Conservation (phyloP, 1,284 basidiomycete genomes). For the Retiboletus flavoniger region DNA sequence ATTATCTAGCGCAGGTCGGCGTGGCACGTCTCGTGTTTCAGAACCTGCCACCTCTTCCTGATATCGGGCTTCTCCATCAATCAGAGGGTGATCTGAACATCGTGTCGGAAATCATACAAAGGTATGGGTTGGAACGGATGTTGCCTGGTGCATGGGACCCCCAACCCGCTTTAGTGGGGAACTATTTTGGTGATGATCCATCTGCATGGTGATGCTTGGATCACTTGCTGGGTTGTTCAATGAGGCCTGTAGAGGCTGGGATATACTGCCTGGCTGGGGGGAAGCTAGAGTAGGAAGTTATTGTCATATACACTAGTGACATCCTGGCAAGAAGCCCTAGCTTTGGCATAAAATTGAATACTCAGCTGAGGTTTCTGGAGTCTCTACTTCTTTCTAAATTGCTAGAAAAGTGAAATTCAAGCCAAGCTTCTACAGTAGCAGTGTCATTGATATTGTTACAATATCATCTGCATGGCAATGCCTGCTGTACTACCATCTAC, state of each 20-base stretch:
- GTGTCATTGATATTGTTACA: no score
- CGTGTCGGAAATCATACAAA: conserved; percentile 47
- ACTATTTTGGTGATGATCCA: conserved; percentile 66
- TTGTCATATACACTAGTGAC: neutral
- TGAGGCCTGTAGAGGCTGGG: neutral
- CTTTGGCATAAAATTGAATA: neutral
- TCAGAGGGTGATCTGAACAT: conserved; percentile 40
- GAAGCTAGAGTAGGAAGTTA: neutral
- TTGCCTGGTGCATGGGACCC: conserved; percentile 46
- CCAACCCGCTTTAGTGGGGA: conserved; percentile 49
- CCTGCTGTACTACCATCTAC: no score
- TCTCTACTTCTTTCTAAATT: no score
- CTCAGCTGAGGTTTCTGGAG: no score
- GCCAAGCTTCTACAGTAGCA: no score
- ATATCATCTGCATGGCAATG: no score
- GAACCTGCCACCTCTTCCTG: conserved; percentile 61
- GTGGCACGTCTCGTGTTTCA: conserved; percentile 61
- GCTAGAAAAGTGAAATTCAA: no score
- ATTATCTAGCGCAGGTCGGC: conserved; percentile 61
- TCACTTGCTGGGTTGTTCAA: neutral
- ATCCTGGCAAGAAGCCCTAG: neutral
- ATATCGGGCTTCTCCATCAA: conserved; percentile 36
- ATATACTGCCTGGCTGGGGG: neutral
- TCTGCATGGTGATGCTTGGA: conserved; percentile 17
- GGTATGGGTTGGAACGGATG: conserved; percentile 47